Percentiles rank a stretch among this genome's conserved stretches.
Evolutionary conservation across 2,329 filamentous ascomycete genomes (phyloP).

Genomic region (Aspergillus arachidicola): DNA sequence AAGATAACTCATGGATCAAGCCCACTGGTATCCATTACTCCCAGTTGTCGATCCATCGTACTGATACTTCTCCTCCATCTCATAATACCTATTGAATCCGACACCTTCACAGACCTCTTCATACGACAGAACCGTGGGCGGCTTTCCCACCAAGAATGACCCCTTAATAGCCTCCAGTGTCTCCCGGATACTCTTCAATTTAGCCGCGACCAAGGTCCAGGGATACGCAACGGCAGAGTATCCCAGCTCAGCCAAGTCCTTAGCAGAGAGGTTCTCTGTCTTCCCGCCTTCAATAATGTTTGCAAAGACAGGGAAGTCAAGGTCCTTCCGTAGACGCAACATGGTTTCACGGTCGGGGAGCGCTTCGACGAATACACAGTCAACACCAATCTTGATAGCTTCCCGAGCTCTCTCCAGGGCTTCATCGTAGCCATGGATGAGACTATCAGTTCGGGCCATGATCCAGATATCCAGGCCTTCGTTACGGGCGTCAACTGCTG

Average conservation of each 20-base stretch:
- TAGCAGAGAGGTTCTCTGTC: conserved; percentile 45
- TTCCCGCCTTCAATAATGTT: conserved; percentile 50
- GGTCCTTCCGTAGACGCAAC: conserved; percentile 36
- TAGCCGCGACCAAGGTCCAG: conserved; percentile 49
- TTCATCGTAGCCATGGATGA: conserved; percentile 46
- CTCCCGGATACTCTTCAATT: conserved; percentile 43
- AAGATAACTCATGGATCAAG: too few species aligned
- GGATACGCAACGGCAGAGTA: conserved; percentile 49
- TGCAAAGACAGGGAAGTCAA: conserved; percentile 46
- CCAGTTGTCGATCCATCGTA: too few species aligned
- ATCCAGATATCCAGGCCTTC: conserved; percentile 51
- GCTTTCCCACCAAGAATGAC: conserved; percentile 44
- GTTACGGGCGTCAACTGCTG: conserved; percentile 50
- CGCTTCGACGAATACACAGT: conserved; percentile 50
- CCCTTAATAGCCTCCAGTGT: conserved; percentile 42
- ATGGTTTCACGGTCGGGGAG: conserved; percentile 49
- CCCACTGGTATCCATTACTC: too few species aligned
- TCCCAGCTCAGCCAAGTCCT: conserved; percentile 43
- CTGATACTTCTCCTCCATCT: too few species aligned
- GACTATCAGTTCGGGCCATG: conserved; percentile 49
- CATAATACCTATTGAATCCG: conserved; percentile 49
- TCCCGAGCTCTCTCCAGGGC: conserved; percentile 45
- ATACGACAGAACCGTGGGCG: conserved; percentile 48
- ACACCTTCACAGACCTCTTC: conserved; percentile 50
- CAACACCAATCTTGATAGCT: conserved; percentile 48